Evolutionary conservation across 345 rosid genomes (phyloP).

Genomic region (Lepidium didymum): DNA sequence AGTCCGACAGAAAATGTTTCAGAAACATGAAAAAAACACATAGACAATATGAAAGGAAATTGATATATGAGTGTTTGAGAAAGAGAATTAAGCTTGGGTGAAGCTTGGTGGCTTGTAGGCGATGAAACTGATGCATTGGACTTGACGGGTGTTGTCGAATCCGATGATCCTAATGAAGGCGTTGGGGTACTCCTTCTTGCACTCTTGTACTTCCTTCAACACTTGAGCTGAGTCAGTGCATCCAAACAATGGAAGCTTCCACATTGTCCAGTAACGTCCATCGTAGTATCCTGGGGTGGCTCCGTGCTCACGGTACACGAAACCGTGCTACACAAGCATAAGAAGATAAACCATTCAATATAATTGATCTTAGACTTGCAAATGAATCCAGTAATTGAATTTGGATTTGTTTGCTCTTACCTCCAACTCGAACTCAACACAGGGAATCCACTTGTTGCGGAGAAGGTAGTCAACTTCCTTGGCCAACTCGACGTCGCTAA

Average conservation of each 20-base stretch:
- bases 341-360: background rate
- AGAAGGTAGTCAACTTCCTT: constrained; percentile 56
- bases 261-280: constrained; percentile 38
- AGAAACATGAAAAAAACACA: background rate
- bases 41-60: constrained; percentile 7
- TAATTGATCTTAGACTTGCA: no score
- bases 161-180: constrained; percentile 34
- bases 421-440: constrained; percentile 56
- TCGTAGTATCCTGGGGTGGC: constrained; percentile 31
- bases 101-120: constrained; percentile 36
- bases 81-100: constrained; percentile 19
- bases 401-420: background rate
- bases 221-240: constrained; percentile 31
- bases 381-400: no score
- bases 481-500: constrained; percentile 6
- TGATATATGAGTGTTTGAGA: background rate
- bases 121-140: constrained; percentile 36
- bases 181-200: constrained; percentile 28
- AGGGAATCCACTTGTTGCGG: constrained; percentile 54
- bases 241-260: constrained; percentile 37
- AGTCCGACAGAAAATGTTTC: constrained; percentile 9
- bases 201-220: constrained; percentile 32
- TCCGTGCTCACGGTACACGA: constrained; percentile 34
- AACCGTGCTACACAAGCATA: constrained; percentile 24
- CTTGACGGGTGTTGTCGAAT: constrained; percentile 36